Base-by-base conservation (phyloP, 257 asterid genomes). In the Galeopsis tetrahit region DNA sequence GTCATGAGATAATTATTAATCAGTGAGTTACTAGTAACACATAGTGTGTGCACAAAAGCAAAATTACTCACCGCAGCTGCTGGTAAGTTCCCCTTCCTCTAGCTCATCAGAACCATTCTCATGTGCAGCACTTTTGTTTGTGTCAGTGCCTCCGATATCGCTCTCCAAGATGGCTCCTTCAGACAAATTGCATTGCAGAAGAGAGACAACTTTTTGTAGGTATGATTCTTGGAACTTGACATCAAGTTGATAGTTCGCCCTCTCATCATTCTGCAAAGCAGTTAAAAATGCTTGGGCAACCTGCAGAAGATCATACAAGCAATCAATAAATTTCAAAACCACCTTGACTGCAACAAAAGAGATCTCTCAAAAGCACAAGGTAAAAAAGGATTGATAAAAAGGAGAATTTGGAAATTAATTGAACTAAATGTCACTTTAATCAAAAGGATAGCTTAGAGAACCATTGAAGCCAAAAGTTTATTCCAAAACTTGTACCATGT, bases 151-250 rank as follows among this genome's bases (percentile, higher is more conserved):
- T 39, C 63, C 79, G 68, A 80, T n/a, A 63, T 64, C 82, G 80
- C 75, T 81, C 73, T 82, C 95, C 75, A 84, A 80, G 77, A 88
- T 84, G 65, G 93, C 95, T 74, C 99, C 99, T 86, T 95, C 99
- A 6, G 93, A 81, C 75, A 95, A 76, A 69, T 95, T 83, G 77
- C 99, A 95, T 75, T 95, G 96, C 85, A 95, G 80, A 73, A 95
- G 96, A 72, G 87, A 79, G 77, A 92, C 99, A 80, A 92, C 95
- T 86, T 89, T 87, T 46, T 77, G 82, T 35, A 95, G 82, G 82
- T 95, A 91, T 35, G 88, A 91, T 80, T 95, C 99, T 87, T 95
- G 99, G 82, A 95, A 95, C 90, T 95, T 95, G 82, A 92, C 94
- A 79, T 95, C 99, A 65, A 92, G 96, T 75, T 95, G 98, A 82